A percentile compares a stretch with the other conserved stretches of the same genome.
phyloP scores from a whole-genome alignment of 208 protist species.

The Wallacemonas sp. region DNA sequence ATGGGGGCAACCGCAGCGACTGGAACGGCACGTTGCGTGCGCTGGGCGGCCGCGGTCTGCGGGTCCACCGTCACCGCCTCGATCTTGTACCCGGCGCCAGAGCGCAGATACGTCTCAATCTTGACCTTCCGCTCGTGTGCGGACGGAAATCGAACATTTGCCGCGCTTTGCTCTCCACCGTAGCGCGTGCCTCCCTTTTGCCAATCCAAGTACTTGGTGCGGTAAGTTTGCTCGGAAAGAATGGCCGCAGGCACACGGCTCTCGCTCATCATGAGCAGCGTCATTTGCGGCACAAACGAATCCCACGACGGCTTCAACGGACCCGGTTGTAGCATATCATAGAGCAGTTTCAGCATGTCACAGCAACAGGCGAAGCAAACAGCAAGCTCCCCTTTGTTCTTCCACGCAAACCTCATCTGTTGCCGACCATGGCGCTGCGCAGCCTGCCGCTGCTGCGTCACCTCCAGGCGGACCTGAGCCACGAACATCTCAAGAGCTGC shows the following conservation, averaged over 20 bases:
- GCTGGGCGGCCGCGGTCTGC: constrained; percentile 20
- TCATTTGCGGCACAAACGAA: constrained; percentile 58
- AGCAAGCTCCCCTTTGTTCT: constrained; percentile 83
- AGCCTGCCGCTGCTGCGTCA: constrained; percentile 46
- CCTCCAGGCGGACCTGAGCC: constrained; percentile 57
- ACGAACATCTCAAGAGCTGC: constrained; percentile 83
- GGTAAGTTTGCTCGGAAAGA: constrained; percentile 66
- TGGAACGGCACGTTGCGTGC: background rate
- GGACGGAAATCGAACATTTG: constrained; percentile 85
- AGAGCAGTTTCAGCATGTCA: constrained; percentile 82
- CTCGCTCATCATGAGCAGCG: constrained; percentile 59
- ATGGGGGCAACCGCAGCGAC: constrained; percentile 1
- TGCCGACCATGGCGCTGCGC: constrained; percentile 32
- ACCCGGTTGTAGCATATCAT: constrained; percentile 52
- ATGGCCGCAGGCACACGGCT: constrained; percentile 56
- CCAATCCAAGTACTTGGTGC: constrained; percentile 88
- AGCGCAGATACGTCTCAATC: constrained; percentile 72
- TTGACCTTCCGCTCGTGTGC: constrained; percentile 70
- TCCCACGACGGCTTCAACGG: constrained; percentile 68
- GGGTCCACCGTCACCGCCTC: constrained; percentile 43
- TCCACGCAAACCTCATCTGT: constrained; percentile 71
- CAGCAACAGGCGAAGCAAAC: constrained; percentile 85
- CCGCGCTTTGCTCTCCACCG: constrained; percentile 46
- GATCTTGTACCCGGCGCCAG: constrained; percentile 52
- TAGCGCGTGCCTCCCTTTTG: constrained; percentile 88